phyloP scores from a whole-genome alignment of 2,329 filamentous ascomycete genomes.

The Pseudogymnoascus sp. region DNA sequence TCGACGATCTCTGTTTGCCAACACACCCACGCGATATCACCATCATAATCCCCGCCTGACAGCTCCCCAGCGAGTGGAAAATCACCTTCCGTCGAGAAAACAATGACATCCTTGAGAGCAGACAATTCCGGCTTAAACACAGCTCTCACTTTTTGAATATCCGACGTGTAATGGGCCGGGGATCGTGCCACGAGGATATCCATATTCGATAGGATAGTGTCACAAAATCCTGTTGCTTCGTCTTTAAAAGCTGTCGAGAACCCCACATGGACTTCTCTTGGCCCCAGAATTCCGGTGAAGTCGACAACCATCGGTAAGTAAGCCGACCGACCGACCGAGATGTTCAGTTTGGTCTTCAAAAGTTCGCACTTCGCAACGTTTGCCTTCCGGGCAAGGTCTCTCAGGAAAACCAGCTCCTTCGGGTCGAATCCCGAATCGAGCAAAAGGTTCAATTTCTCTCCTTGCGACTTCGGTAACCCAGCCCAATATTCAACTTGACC shows the following conservation, averaged over 20 bases:
- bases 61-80: slow-evolving; percentile 59
- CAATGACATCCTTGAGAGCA: slow-evolving; percentile 65
- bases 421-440: slow-evolving; percentile 53
- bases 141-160: slow-evolving; percentile 60
- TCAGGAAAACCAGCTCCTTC: slow-evolving; percentile 38
- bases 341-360: slow-evolving; percentile 46
- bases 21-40: slow-evolving; percentile 69
- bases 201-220: slow-evolving; percentile 44
- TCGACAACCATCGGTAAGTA: slow-evolving; percentile 62
- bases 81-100: slow-evolving; percentile 61
- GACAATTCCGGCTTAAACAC: slow-evolving; percentile 53
- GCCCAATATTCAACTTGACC: slow-evolving; percentile 18
- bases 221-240: slow-evolving; percentile 42
- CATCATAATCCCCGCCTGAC: slow-evolving; percentile 75
- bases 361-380: slow-evolving; percentile 19
- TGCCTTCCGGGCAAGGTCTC: slow-evolving; percentile 31
- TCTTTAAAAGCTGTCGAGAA: slow-evolving; percentile 55
- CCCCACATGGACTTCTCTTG: slow-evolving; percentile 58
- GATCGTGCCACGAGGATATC: slow-evolving; percentile 61
- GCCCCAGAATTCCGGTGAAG: slow-evolving; percentile 49
- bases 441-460: slow-evolving; percentile 46
- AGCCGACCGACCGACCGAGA: slow-evolving; percentile 52
- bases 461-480: slow-evolving; percentile 20
- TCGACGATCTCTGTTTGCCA: slow-evolving; percentile 60
- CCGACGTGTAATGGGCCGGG: slow-evolving; percentile 60